Conservation (phyloP, 345 rosid species). For the Eucalyptus erythrocorys region DNA sequence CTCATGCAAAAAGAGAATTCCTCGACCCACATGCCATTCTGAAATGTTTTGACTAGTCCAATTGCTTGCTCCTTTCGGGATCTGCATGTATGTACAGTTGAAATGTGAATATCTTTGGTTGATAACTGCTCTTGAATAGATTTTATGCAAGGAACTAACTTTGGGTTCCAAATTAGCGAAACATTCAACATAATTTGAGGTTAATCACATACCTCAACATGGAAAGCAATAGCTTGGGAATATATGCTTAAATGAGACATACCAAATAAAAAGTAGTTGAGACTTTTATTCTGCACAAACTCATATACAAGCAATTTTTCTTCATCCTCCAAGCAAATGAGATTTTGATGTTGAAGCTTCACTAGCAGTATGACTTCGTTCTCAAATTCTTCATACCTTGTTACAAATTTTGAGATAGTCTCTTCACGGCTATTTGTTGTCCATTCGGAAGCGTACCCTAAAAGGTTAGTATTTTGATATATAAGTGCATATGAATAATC, state of each 20-base stretch:
- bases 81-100: no score
- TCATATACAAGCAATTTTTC: constrained; percentile 49
- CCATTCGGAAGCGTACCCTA: no score
- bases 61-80: no score
- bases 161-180: not conserved
- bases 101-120: no score
- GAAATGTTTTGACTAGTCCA: constrained; percentile 6
- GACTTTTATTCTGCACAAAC: constrained; percentile 34
- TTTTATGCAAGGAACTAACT: no score
- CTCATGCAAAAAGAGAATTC: constrained; percentile 10
- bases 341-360: constrained; percentile 36
- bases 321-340: constrained; percentile 23
- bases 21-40: constrained; percentile 5
- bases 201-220: no score
- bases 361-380: constrained; percentile 30
- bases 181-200: not conserved
- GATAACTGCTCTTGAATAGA: no score
- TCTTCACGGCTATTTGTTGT: no score
- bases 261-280: constrained; percentile 17
- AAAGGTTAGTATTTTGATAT: no score
- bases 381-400: constrained; percentile 4
- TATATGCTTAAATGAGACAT: constrained; percentile 11
- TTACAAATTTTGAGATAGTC: no score
- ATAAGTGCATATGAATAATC: no score
- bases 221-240: not conserved